Conservation (phyloP, 2,329 filamentous ascomycete genomes). For the Xylariaceae sp. region DNA sequence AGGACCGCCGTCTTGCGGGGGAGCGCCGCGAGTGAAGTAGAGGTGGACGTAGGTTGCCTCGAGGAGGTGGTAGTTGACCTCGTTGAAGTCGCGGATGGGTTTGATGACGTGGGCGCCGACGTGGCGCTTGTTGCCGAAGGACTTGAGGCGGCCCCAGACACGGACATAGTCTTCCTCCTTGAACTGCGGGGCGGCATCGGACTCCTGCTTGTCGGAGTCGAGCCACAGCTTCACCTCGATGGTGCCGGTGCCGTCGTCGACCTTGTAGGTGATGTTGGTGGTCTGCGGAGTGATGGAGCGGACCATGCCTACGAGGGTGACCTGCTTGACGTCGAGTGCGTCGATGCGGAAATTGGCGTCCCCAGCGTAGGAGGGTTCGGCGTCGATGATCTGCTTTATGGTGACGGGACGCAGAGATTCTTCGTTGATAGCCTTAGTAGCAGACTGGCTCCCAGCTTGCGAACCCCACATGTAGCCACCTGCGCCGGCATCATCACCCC, state of each 20-base stretch:
- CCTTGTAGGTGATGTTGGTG: slow-evolving; percentile 86
- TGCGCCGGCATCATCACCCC: slow-evolving; percentile 54
- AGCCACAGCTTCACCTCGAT: slow-evolving; percentile 91
- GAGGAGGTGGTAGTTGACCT: slow-evolving; percentile 87
- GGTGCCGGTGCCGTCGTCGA: slow-evolving; percentile 91
- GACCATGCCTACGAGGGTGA: slow-evolving; percentile 88
- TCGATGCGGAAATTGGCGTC: slow-evolving; percentile 81
- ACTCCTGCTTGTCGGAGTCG: slow-evolving; percentile 58
- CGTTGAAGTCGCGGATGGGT: slow-evolving; percentile 80
- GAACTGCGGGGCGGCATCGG: slow-evolving; percentile 50
- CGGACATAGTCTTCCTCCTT: slow-evolving; percentile 77
- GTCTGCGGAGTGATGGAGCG: slow-evolving; percentile 81
- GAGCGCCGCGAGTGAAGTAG: slow-evolving; percentile 68
- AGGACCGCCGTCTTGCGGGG: slow-evolving; percentile 35
- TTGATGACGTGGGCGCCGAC: slow-evolving; percentile 79
- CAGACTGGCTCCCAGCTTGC: slow-evolving; percentile 55
- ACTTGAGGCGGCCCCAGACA: slow-evolving; percentile 80
- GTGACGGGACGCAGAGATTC: slow-evolving; percentile 91
- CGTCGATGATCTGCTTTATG: slow-evolving; percentile 89
- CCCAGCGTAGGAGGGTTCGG: slow-evolving; percentile 63
- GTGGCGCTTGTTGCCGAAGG: slow-evolving; percentile 79
- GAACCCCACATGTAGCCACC: slow-evolving; percentile 63
- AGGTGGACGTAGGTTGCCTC: slow-evolving; percentile 89
- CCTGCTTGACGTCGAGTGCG: slow-evolving; percentile 66
- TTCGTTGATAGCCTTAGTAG: slow-evolving; percentile 58